phyloP scores from a whole-genome alignment of 192 early-diverging fungal species.

The Coemansia nantahalensis region DNA sequence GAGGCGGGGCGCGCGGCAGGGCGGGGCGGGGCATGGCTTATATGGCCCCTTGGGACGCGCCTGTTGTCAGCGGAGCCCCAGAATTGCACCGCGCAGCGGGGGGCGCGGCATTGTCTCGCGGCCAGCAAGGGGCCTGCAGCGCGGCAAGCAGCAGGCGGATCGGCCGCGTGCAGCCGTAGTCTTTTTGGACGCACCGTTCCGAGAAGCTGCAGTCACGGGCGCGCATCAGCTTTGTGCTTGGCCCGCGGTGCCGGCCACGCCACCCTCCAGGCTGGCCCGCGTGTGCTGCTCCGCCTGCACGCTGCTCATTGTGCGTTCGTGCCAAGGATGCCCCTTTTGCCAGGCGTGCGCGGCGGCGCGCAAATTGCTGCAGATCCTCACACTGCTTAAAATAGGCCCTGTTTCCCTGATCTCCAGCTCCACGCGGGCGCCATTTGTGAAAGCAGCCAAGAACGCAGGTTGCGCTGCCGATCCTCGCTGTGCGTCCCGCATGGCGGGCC shows the following conservation, averaged over 20 bases:
- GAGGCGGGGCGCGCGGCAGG: not conserved
- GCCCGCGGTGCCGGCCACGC: constrained; percentile 4
- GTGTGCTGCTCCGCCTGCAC: not conserved
- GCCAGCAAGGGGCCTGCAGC: constrained; percentile 3
- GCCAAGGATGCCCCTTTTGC: not conserved
- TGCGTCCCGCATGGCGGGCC: constrained; percentile 9
- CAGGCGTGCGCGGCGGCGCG: not conserved
- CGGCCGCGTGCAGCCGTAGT: constrained; percentile 5
- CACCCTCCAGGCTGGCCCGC: constrained; percentile 4
- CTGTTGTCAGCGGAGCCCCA: too few relatives aligned
- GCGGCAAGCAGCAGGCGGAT: constrained; percentile 10
- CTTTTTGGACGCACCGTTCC: constrained; percentile 25
- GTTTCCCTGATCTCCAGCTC: constrained; percentile 12
- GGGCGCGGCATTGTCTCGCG: constrained; percentile 2
- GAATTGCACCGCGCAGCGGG: too few relatives aligned
- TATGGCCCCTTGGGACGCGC: not conserved
- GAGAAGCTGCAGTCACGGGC: constrained; percentile 45
- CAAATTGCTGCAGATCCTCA: not conserved
- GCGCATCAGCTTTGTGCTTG: constrained; percentile 9
- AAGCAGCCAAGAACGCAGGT: too few relatives aligned
- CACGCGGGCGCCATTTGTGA: constrained; percentile 6
- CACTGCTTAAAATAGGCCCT: constrained; percentile 17
- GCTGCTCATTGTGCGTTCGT: constrained; percentile 1
- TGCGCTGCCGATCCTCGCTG: constrained; percentile 13
- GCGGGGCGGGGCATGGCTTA: not conserved